phyloP scores from a whole-genome alignment of 2,329 filamentous ascomycete genomes.

The Penicillium brasilianum region DNA sequence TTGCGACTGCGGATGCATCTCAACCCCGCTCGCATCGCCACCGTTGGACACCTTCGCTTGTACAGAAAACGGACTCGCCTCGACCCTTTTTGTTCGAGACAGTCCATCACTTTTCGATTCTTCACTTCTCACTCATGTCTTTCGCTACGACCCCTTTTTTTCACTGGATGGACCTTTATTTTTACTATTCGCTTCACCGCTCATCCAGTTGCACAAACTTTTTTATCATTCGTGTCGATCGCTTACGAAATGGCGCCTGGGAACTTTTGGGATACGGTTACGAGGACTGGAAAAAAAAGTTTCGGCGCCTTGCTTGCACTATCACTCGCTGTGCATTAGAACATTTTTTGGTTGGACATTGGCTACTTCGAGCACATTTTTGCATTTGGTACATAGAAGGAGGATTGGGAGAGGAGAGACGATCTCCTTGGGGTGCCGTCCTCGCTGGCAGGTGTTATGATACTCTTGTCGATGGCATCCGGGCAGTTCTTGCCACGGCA shows the following conservation, averaged over 20 bases:
- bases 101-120: conserved; percentile 26
- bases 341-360: conserved; percentile 29
- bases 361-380: conserved; percentile 34
- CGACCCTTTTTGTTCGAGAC: conserved; percentile 17
- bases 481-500: neutral
- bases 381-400: conserved; percentile 44
- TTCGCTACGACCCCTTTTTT: conserved; percentile 39
- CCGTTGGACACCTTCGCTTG: conserved; percentile 46
- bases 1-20: conserved; percentile 7
- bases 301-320: conserved; percentile 42
- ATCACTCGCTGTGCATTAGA: conserved; percentile 48
- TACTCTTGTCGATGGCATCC: conserved; percentile 18
- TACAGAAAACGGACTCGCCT: conserved; percentile 33
- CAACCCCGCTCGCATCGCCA: conserved; percentile 22
- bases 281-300: conserved; percentile 33
- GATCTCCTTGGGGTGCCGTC: conserved; percentile 20
- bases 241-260: conserved; percentile 46
- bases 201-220: conserved; percentile 41
- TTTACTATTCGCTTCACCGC: conserved; percentile 35
- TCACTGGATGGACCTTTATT: conserved; percentile 35
- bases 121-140: conserved; percentile 41
- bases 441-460: conserved; percentile 24
- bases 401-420: conserved; percentile 13
- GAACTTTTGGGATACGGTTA: conserved; percentile 29
- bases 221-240: conserved; percentile 46